phyloP scores from a whole-genome alignment of 164 flowering plant species.

The Vitis riparia region DNA sequence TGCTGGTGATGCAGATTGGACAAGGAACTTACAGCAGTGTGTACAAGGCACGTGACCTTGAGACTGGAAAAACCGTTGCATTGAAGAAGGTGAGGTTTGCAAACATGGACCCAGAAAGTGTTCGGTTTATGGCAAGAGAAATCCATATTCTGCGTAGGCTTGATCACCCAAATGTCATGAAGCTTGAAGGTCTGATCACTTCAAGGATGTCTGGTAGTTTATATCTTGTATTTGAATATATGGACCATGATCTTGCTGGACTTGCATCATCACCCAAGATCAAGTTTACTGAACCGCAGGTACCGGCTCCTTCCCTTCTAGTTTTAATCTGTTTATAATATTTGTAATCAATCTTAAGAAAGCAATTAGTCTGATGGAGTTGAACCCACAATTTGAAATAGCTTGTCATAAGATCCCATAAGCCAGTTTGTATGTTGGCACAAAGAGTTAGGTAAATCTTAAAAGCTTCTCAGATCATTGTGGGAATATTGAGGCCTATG shows the following conservation, averaged over 20 bases:
- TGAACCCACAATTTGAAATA: no score
- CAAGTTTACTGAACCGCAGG: slow-evolving; percentile 83
- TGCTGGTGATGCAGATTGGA: slow-evolving; percentile 62
- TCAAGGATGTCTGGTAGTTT: slow-evolving; percentile 73
- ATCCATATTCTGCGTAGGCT: slow-evolving; percentile 74
- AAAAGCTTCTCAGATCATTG: no score
- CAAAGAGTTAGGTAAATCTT: no score
- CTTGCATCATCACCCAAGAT: slow-evolving; percentile 60
- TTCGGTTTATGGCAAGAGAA: slow-evolving; percentile 93
- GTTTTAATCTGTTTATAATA: background rate
- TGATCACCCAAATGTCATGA: slow-evolving; percentile 86
- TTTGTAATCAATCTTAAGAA: background rate
- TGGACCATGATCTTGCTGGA: slow-evolving; percentile 95
- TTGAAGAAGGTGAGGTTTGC: slow-evolving; percentile 87
- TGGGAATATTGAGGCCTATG: no score
- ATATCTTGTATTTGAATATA: slow-evolving; percentile 82
- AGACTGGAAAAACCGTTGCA: slow-evolving; percentile 77
- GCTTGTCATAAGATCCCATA: no score
- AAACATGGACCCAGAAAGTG: slow-evolving; percentile 93
- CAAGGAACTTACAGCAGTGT: slow-evolving; percentile 95
- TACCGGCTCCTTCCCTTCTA: slow-evolving; percentile 17
- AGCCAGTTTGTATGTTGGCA: no score
- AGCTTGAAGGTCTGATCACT: slow-evolving; percentile 76
- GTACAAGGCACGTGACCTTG: slow-evolving; percentile 83
- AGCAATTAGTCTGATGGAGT: background rate